These are phyloP conservation scores for Pezicula radicicola DNA, from an alignment of 2,329 filamentous ascomycete species.

Conservation along the genomic window DNA sequence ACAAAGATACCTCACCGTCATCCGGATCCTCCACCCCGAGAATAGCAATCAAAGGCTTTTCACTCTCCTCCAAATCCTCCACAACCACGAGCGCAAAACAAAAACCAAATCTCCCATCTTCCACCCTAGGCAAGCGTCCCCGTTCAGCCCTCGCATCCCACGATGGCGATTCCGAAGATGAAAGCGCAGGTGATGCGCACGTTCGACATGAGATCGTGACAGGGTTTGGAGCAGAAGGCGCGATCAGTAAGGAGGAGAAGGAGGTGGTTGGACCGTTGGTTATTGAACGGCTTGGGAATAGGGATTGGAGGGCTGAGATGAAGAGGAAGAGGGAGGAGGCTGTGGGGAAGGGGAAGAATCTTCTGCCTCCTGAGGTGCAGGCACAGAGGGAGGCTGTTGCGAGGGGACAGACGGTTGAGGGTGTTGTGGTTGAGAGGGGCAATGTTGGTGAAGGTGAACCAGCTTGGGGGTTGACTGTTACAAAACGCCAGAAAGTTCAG, in stretches of 20 bases:
- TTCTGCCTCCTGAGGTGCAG: constrained; percentile 53
- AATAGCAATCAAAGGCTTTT: constrained; percentile 34
- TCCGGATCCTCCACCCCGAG: constrained; percentile 22
- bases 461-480: constrained; percentile 47
- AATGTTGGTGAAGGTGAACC: constrained; percentile 18
- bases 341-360: constrained; percentile 42
- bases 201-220: constrained; percentile 45
- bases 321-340: constrained; percentile 40
- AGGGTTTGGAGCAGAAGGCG: constrained; percentile 48
- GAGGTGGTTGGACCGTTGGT: constrained; percentile 40
- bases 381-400: constrained; percentile 37
- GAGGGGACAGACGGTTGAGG: constrained; percentile 25
- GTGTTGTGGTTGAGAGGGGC: constrained; percentile 47
- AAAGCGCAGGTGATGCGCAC: constrained; percentile 25
- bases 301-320: constrained; percentile 58
- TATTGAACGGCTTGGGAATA: constrained; percentile 56
- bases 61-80: constrained; percentile 33
- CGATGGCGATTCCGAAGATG: constrained; percentile 51
- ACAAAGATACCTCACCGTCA: constrained; percentile 16
- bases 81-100: constrained; percentile 27
- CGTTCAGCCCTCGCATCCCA: constrained; percentile 50
- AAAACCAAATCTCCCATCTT: constrained; percentile 13
- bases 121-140: constrained; percentile 37
- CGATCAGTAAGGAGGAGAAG: constrained; percentile 23
- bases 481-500: constrained; percentile 21